A percentile compares a stretch with the other conserved stretches of the same genome.
Evolutionary conservation across 2,329 filamentous ascomycete species (phyloP).

Genomic region (Fusarium annulatum): DNA sequence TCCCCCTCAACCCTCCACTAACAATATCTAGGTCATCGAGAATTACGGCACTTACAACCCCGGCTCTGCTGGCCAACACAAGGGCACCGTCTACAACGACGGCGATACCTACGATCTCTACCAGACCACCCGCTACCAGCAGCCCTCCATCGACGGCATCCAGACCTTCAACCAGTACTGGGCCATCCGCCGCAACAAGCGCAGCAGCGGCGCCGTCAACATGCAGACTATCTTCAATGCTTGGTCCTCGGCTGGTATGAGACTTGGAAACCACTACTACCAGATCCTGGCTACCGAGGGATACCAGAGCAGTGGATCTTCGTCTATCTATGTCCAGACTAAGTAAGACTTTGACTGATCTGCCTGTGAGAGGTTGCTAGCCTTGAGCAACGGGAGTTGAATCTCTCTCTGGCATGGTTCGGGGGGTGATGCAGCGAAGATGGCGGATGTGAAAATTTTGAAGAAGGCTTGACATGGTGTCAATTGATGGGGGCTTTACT

Average conservation of each 20-base stretch:
- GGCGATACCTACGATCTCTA: slow-evolving; percentile 20
- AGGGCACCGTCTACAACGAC: slow-evolving; percentile 16
- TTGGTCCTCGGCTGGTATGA: slow-evolving; percentile 7
- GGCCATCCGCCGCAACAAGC: slow-evolving; percentile 21
- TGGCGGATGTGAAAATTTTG: not conserved
- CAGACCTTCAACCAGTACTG: slow-evolving; percentile 28
- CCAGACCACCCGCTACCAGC: not conserved
- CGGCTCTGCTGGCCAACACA: not conserved
- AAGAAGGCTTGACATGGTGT: not conserved
- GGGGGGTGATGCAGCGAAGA: not conserved
- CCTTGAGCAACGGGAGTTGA: rapidly evolving
- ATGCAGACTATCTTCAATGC: slow-evolving; percentile 24
- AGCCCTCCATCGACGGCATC: not conserved
- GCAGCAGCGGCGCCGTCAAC: slow-evolving; percentile 5
- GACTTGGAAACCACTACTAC: slow-evolving; percentile 19
- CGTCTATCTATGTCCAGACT: slow-evolving; percentile 16
- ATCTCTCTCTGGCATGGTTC: rapidly evolving
- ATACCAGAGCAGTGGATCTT: slow-evolving; percentile 23
- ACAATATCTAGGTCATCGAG: not conserved
- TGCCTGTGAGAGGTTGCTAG: rapidly evolving
- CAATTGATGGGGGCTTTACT: not conserved
- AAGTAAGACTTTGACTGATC: not conserved
- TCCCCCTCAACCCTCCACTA: rapidly evolving
- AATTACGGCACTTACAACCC: slow-evolving; percentile 11
- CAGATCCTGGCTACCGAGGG: slow-evolving; percentile 18